phyloP scores from a whole-genome alignment of 2,329 filamentous ascomycete species.

The Boeremia lycopersici region DNA sequence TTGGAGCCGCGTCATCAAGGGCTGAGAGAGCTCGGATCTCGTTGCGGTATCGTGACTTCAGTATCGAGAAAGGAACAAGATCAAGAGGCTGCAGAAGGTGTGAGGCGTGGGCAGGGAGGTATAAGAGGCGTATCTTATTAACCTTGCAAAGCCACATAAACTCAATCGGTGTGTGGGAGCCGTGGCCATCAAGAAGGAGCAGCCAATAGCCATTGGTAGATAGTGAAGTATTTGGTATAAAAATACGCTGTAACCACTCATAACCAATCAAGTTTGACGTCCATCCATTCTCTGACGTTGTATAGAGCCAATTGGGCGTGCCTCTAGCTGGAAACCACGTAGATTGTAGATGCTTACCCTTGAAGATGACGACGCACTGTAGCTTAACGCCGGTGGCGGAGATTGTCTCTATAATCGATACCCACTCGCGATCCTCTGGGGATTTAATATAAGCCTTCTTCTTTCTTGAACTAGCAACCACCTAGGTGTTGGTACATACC shows the following conservation, averaged over 20 bases:
- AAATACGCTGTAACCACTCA: neutral
- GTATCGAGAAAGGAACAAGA: too few relatives aligned
- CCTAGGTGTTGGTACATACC: too few relatives aligned
- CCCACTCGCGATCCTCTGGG: constrained; percentile 23
- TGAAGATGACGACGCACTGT: constrained; percentile 20
- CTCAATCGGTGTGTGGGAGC: constrained; percentile 3
- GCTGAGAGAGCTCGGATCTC: constrained; percentile 5
- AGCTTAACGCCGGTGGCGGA: constrained; percentile 11
- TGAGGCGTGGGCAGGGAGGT: constrained; percentile 11
- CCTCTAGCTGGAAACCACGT: constrained; percentile 18
- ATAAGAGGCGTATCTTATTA: constrained; percentile 6
- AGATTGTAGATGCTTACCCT: constrained; percentile 22
- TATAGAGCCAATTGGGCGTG: too few relatives aligned
- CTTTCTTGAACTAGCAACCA: too few relatives aligned
- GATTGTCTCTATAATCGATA: too few relatives aligned
- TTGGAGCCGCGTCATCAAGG: too few relatives aligned
- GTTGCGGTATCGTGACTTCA: too few relatives aligned
- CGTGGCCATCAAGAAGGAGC: constrained; percentile 11
- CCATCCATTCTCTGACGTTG: constrained; percentile 11
- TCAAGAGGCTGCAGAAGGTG: constrained; percentile 22
- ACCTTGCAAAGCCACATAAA: constrained; percentile 1
- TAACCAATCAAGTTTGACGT: neutral
- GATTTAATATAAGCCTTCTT: constrained; percentile 24
- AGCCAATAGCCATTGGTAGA: constrained; percentile 1
- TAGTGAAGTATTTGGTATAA: constrained; percentile 1